phyloP scores from a whole-genome alignment of 768 basidiomycete genomes.

The Hericium coralloides region DNA sequence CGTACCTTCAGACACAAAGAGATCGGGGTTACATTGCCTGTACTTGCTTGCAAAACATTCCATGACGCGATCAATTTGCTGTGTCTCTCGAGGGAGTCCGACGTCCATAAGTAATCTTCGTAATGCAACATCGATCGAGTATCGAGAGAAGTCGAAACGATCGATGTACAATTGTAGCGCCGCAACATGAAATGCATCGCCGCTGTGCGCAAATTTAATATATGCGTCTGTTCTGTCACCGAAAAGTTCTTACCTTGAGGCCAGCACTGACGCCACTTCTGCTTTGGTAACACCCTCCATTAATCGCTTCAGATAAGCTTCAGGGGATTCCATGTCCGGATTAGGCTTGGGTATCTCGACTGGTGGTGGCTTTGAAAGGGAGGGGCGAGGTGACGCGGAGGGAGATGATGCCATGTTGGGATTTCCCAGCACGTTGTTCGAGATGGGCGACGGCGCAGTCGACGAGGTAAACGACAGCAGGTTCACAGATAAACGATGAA shows the following conservation, averaged over 20 bases:
- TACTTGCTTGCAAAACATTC: conserved; percentile 91
- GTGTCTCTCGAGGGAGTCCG: conserved; percentile 88
- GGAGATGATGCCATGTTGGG: conserved; percentile 15
- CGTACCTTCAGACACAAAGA: conserved; percentile 72
- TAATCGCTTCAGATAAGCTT: conserved; percentile 60
- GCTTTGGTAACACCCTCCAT: conserved; percentile 57
- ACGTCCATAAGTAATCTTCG: conserved; percentile 87
- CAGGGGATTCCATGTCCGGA: conserved; percentile 55
- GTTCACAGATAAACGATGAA: conserved; percentile 63
- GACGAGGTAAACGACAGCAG: conserved; percentile 43
- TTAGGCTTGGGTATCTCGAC: conserved; percentile 43
- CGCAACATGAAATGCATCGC: conserved; percentile 57
- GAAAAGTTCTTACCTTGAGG: conserved; percentile 52
- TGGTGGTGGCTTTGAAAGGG: conserved; percentile 32
- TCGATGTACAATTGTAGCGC: conserved; percentile 67
- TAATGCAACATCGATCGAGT: conserved; percentile 87
- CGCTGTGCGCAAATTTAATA: conserved; percentile 32
- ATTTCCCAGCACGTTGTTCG: conserved; percentile 8
- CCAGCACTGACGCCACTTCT: conserved; percentile 74
- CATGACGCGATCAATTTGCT: conserved; percentile 96
- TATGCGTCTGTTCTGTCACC: no score
- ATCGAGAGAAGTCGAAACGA: conserved; percentile 67
- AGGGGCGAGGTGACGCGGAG: conserved; percentile 35
- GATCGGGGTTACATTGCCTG: conserved; percentile 66
- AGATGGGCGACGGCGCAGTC: conserved; percentile 20